Evolutionary conservation across 179 eudicot genomes (phyloP), one percentile per base, ranked within the genome.

Genomic region (Amaranthus tricolor): DNA sequence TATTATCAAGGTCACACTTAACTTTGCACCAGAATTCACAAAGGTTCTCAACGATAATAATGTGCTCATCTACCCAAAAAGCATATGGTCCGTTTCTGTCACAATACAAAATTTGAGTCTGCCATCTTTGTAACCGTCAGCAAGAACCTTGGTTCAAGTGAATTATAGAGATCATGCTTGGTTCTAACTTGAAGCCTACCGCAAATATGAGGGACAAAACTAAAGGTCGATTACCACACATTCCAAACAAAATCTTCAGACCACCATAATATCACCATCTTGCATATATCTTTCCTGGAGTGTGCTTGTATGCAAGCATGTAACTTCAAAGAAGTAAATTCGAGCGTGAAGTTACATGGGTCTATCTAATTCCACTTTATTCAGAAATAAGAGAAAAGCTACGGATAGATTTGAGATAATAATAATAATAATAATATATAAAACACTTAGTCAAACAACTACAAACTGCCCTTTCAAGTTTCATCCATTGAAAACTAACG

Each of bases 71-170:
- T 82, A 93, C 59, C 99, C 99, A 0, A 86, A 85, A 31, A 31
- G 60, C 95, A 97, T 17, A 81, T 95, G 78, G 81, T 91, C 57
- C 98, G 93, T 79, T 95, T 74, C 75, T 87, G 88, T 65, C 80
- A 83, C 76, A 93, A 91, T 61, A 51, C 72, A 6, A 98, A 97
- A 9, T 85, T 78, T 43, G 96, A 87, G 74, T 19, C 60, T 47
- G 96, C 93, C 0, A 75, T 85, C 65, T 68, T 87, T 21, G 78
- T 85, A 57, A 85, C 98, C 0, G 89, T 91, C 71, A 85, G 95
- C 77, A 95, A 95, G 76, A 92, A 90, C 74, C 97, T 97, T 0
- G 98, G 98, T 3, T 44, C 84, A 65, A 84, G 81, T 50, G 84
- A 90, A 71, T 77, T 92, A 49, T 24, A 7, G 86, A 80, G 43